A percentile compares a stretch with the other conserved stretches of the same genome.
These are phyloP conservation scores for Talaromyces sp. DNA, from an alignment of 2,329 filamentous ascomycete species.

Conservation along the genomic window DNA sequence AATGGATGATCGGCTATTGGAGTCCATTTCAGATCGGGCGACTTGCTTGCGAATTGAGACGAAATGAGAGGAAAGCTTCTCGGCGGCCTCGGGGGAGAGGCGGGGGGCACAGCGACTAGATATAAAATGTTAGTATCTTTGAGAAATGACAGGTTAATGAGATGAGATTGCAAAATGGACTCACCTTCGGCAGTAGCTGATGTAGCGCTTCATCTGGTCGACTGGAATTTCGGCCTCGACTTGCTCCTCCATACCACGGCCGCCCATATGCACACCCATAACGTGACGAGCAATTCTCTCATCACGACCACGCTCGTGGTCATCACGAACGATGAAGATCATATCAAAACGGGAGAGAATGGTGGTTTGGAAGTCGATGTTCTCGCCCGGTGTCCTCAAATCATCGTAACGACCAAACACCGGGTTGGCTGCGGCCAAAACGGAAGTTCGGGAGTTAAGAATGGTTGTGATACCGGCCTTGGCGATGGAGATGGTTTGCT, in stretches of 20 bases:
- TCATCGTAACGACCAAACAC: conserved; percentile 98
- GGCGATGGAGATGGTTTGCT: conserved; percentile 98
- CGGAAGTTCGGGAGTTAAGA: conserved; percentile 91
- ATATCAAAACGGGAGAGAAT: conserved; percentile 98
- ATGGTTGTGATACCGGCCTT: conserved; percentile 99
- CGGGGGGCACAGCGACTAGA: conserved; percentile 84
- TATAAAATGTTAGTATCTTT: conserved; percentile 16
- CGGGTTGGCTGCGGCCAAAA: conserved; percentile 92
- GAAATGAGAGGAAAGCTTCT: conserved; percentile 96
- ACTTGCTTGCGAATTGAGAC: conserved; percentile 95
- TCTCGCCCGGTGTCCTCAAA: conserved; percentile 95
- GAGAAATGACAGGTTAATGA: not conserved
- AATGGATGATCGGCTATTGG: conserved; percentile 88
- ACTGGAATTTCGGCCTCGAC: conserved; percentile 86
- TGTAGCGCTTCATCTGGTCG: conserved; percentile 96
- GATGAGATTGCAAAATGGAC: conserved; percentile 36
- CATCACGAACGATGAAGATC: conserved; percentile 98
- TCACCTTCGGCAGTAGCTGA: conserved; percentile 94
- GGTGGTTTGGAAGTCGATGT: conserved; percentile 98
- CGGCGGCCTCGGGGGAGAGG: conserved; percentile 84
- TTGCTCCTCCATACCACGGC: conserved; percentile 77
- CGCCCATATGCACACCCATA: conserved; percentile 95
- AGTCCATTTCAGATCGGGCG: conserved; percentile 84
- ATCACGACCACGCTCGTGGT: conserved; percentile 86
- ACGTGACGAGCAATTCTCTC: conserved; percentile 95